Evolutionary conservation across 805 yeast genomes (phyloP), one percentile per base, ranked within the genome.

Genomic region (Saccharomycopsis lassenensis): DNA sequence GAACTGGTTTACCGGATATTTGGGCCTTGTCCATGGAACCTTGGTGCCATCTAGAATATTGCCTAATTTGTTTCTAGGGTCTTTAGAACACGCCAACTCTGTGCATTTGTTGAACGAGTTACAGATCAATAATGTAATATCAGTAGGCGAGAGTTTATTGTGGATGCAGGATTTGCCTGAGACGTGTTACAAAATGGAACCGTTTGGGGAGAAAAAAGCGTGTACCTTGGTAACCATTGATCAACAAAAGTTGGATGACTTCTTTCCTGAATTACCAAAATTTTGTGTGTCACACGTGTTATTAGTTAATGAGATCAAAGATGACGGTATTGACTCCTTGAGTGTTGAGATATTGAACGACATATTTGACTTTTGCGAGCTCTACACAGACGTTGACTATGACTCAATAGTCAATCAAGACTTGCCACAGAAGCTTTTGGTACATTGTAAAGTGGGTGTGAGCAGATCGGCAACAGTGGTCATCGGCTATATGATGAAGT

Each of bases 371-470:
- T 83, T 74, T 50, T 71, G 86, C 35, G 79, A 82, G 36, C 67
- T 63, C 19, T 70, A 71, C 14, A 59, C 62, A 44, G 46, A 54
- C 15, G 46, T 47, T 1, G 58, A 57, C 14, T 10, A 36, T 7
- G 15, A 31, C 17, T 20, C 36, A 4, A 32, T 31, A 15, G 28
- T 25, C 25, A 33, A 36, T 15, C 7, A 31, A 6, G 35, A 31
- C 18, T 23, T 26, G 6, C n/a, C 17, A 24, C 72, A 71, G 16
- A 70, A 69, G 31, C 74, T 76, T 2, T 62, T 89, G 42, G 87
- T 89, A 7, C 97, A 89, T 55, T 89, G 97, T 50, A 81, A 94
- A 51, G 96, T 85, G 32, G 97, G 97, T 0, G 97, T 89, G 3
- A 83, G 95, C 0, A 63, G 97, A 37, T 83, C 94, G 2, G 97